A percentile compares a stretch with the other conserved stretches of the same genome.
Conservation (phyloP, 176 grass and related monocot species). For the Raddia guianensis region DNA sequence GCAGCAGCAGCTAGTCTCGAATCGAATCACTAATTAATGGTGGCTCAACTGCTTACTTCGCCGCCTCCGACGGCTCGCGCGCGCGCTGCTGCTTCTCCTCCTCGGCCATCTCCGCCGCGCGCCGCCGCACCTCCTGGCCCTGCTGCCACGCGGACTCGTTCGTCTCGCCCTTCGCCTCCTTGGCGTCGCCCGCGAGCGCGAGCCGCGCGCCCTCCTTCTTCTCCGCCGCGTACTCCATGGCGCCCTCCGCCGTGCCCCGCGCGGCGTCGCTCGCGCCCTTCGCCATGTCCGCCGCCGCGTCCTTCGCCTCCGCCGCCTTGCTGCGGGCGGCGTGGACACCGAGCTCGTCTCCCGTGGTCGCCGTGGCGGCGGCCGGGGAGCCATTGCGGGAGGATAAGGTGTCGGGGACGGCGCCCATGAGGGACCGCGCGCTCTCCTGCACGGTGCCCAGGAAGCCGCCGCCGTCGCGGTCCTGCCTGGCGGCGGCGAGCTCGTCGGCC, state of each 20-base stretch:
- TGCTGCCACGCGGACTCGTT: constrained; percentile 61
- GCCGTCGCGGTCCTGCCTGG: too few relatives aligned
- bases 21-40: too few relatives aligned
- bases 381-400: too few relatives aligned
- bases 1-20: too few relatives aligned
- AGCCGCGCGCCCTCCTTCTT: constrained; percentile 38
- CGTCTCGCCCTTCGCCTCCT: constrained; percentile 45
- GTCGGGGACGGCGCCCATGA: constrained; percentile 38
- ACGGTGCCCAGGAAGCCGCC: constrained; percentile 39
- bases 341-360: too few relatives aligned
- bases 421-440: constrained; percentile 42
- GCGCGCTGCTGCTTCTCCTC: constrained; percentile 22
- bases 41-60: constrained; percentile 30
- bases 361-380: too few relatives aligned
- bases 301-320: constrained; percentile 37
- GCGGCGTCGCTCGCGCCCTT: not conserved
- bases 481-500: too few relatives aligned
- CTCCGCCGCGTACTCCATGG: constrained; percentile 47
- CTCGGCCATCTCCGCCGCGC: constrained; percentile 46
- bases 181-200: constrained; percentile 38
- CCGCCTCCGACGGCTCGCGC: constrained; percentile 31
- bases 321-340: too few relatives aligned
- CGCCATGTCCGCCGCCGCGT: constrained; percentile 15
- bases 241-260: constrained; percentile 28
- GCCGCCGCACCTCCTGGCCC: constrained; percentile 40